These are phyloP conservation scores for Strombidium stylifer DNA, from an alignment of 73 alveolate genomes.

Conservation along the genomic window DNA sequence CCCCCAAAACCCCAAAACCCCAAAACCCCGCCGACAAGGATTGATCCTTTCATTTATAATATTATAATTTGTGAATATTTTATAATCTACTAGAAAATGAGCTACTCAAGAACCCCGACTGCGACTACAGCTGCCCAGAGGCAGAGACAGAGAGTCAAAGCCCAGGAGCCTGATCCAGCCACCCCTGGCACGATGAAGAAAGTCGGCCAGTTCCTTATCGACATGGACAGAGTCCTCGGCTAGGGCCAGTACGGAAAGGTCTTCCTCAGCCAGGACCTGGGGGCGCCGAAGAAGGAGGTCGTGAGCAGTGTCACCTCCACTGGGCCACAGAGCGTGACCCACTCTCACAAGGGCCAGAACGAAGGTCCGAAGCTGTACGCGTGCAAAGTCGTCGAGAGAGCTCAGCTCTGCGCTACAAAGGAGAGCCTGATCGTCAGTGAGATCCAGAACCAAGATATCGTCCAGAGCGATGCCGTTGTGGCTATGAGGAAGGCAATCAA, in stretches of 20 bases:
- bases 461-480: slow-evolving; percentile 47
- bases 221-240: slow-evolving; percentile 2
- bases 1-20: too few species aligned
- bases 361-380: slow-evolving; percentile 3
- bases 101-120: too few species aligned
- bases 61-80: too few species aligned
- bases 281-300: background rate
- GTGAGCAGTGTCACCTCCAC: background rate
- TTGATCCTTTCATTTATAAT: too few species aligned
- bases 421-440: slow-evolving; percentile 36
- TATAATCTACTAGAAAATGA: too few species aligned
- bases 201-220: background rate
- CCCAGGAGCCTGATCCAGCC: too few species aligned
- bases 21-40: too few species aligned
- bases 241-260: slow-evolving; percentile 7
- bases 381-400: slow-evolving; percentile 13
- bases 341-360: too few species aligned
- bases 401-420: background rate
- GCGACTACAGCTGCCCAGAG: too few species aligned
- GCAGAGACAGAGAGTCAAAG: too few species aligned
- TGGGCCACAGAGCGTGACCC: too few species aligned
- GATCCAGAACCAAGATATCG: slow-evolving; percentile 32
- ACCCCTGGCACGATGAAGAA: too few species aligned
- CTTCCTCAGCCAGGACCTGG: background rate
- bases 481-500: slow-evolving; percentile 22